Base-by-base conservation (phyloP, 306 rosid species). In the Ceratonia siliqua region DNA sequence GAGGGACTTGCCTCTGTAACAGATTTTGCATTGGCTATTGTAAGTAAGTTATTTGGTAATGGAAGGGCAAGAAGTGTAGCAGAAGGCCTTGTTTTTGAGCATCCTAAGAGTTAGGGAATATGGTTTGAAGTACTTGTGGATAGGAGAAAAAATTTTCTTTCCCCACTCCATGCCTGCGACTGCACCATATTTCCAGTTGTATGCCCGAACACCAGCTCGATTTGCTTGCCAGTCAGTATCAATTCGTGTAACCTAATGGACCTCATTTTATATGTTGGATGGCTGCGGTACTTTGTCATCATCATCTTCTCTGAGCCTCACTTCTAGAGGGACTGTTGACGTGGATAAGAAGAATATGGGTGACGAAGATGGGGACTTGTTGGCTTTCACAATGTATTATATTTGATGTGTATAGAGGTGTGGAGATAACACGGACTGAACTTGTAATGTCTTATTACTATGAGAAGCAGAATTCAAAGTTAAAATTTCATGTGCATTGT, bases 31-130 rank as follows among this genome's bases (percentile, higher is more conserved):
- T 73, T 94, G 90, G 91, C 86, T 81, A 83, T 94, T 78, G 88
- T 94, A 77, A 79, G 86, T 74, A 91, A 94, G 84, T 87, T 91
- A 38, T 88, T 87, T 75, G 97, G 96, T 43, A 81, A 84, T 81
- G 95, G 85, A 15, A 91, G 98, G 78, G 97, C 96, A 21, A 91
- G 93, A 88, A 91, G 98, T 82, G 95, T 94, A 32, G 97, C 98
- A 56, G 96, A 88, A 82, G 98, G 96, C 75, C 91, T 94, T 72
- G 95, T 91, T 80, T 87, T 87, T 39, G 88, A 91, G 68, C 87
- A 88, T 86, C 96, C 88, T 14, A 83, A 66, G 77, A 84, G 72
- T 75, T 87, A 85, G 74, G 67, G 56, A 62, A 76, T 71, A 50
- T 50, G 45, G 18, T 42, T 75, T 62, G 30, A 74, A 53, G 63